Conservation (phyloP, 805 yeast species). For the Phaffomyces opuntiae region DNA sequence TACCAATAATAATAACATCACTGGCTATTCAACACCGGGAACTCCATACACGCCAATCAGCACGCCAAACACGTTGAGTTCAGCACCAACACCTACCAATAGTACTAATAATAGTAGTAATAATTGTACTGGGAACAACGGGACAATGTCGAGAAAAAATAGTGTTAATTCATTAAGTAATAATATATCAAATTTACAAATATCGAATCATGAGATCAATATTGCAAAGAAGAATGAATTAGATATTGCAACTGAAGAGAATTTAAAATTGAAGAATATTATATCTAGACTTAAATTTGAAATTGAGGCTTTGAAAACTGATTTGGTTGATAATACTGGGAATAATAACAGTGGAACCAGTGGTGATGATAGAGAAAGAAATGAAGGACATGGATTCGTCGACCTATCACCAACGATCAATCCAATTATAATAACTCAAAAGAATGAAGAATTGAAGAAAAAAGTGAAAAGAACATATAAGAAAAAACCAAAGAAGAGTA, state of each 20-base stretch:
- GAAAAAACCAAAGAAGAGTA: slow-evolving; percentile 2
- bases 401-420: slow-evolving; percentile 7
- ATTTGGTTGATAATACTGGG: neutral
- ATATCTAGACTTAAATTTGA: slow-evolving; percentile 33
- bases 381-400: neutral
- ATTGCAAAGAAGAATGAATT: slow-evolving; percentile 29
- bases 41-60: too few species aligned
- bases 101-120: neutral
- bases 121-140: neutral
- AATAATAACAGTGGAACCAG: neutral
- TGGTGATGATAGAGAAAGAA: neutral
- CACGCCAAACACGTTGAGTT: too few species aligned
- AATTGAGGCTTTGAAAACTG: slow-evolving; percentile 24
- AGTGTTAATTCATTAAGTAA: slow-evolving; percentile 1
- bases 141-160: neutral
- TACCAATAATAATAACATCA: too few species aligned
- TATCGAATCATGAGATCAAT: slow-evolving; percentile 10
- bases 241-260: slow-evolving; percentile 36
- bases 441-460: slow-evolving; percentile 3
- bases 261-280: slow-evolving; percentile 35
- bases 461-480: slow-evolving; percentile 6
- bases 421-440: slow-evolving; percentile 7
- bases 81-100: neutral
- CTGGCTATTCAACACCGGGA: too few species aligned
- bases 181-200: slow-evolving; percentile 5